Evolutionary conservation across 2,329 filamentous ascomycete species (phyloP).

Genomic region (Cadophora malorum): DNA sequence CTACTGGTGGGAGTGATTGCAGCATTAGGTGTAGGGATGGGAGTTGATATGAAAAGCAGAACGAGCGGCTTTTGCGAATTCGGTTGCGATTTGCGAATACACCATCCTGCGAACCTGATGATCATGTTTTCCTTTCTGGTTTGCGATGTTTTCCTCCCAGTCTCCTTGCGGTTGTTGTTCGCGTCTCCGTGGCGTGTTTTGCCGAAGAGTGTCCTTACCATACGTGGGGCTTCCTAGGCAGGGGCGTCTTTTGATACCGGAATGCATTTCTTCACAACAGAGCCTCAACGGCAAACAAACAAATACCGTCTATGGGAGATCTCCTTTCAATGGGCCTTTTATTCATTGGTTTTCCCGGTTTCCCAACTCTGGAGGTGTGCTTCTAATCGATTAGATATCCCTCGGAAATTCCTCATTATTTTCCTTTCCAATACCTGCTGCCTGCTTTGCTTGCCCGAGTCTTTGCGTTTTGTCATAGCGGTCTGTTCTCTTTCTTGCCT

Average conservation of each 20-base stretch:
- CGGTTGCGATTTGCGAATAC: conserved; percentile 45
- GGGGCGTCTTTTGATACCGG: conserved; percentile 41
- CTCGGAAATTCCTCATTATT: conserved; percentile 37
- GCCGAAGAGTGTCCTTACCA: conserved; percentile 37
- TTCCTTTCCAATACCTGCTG: conserved; percentile 3
- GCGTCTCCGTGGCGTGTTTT: conserved; percentile 37
- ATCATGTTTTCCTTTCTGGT: conserved; percentile 48
- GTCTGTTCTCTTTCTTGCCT: conserved; percentile 25
- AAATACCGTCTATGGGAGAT: conserved; percentile 36
- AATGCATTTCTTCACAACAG: conserved; percentile 43
- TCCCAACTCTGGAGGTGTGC: conserved; percentile 34
- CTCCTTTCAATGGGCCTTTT: conserved; percentile 34
- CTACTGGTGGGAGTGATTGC: conserved; percentile 44
- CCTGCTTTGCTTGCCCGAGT: conserved; percentile 4
- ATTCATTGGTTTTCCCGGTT: conserved; percentile 30
- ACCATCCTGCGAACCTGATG: conserved; percentile 48
- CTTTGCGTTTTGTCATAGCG: conserved; percentile 41
- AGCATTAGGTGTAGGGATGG: conserved; percentile 45
- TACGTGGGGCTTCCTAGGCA: conserved; percentile 37
- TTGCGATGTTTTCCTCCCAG: conserved; percentile 37
- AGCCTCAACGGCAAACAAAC: conserved; percentile 40
- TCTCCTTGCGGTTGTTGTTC: conserved; percentile 40
- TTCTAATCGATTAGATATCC: conserved; percentile 44
- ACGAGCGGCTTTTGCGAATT: conserved; percentile 43
- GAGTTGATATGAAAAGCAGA: conserved; percentile 48